Conservation (phyloP, 2,329 filamentous ascomycete genomes). For the Colletotrichum tabaci region DNA sequence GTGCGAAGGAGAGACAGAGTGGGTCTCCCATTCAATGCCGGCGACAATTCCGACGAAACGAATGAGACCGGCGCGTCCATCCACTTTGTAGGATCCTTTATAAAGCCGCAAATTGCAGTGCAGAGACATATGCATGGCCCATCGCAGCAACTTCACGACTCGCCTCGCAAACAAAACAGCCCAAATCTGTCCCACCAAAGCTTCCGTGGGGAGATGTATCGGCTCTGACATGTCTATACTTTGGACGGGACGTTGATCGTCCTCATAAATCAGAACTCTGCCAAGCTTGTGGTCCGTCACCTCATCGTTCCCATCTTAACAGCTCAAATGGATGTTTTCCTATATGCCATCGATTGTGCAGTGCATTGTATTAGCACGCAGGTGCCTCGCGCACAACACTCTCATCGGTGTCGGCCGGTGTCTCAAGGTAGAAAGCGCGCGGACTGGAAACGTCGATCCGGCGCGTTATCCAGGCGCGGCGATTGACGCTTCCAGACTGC, state of each 20-base stretch:
- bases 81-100: neutral
- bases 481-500: neutral
- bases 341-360: conserved; percentile 15
- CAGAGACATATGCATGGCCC: neutral
- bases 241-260: conserved; percentile 10
- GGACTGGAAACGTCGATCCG: conserved; percentile 32
- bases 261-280: neutral
- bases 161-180: conserved; percentile 33
- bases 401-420: conserved; percentile 3
- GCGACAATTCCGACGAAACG: too few species aligned
- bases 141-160: neutral
- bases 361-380: neutral
- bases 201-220: conserved; percentile 3
- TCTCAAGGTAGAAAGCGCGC: neutral
- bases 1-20: too few species aligned
- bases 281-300: neutral
- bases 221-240: neutral
- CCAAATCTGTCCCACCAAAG: conserved; percentile 14
- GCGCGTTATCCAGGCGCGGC: conserved; percentile 20
- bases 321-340: conserved; percentile 2
- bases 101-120: neutral
- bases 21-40: neutral
- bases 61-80: neutral
- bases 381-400: conserved; percentile 1
- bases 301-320: conserved; percentile 3